These are phyloP conservation scores for Silene uniflora DNA, from an alignment of 148 eudicot species.

Conservation along the genomic window DNA sequence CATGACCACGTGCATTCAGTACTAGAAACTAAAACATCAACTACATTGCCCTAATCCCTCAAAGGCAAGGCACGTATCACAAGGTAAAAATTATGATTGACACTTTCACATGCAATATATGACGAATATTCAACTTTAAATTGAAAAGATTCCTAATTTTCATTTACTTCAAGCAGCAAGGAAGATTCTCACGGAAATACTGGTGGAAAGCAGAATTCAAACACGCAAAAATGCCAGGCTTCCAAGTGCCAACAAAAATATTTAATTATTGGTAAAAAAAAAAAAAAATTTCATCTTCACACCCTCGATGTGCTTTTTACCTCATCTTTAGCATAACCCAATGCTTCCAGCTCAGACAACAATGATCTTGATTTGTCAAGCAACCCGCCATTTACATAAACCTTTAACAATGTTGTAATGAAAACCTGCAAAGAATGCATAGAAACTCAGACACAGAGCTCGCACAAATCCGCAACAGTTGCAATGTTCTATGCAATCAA, in stretches of 20 bases:
- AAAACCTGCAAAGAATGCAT: constrained; percentile 58
- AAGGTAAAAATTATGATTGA: no score
- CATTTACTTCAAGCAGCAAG: no score
- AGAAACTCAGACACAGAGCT: not conserved
- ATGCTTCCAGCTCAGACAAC: constrained; percentile 57
- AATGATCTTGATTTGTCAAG: constrained; percentile 69
- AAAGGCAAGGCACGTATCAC: no score
- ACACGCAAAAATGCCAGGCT: not conserved
- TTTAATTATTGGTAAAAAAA: not conserved
- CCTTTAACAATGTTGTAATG: constrained; percentile 79
- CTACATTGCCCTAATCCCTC: no score
- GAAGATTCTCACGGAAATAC: not conserved
- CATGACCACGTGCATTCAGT: not conserved
- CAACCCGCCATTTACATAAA: constrained; percentile 73
- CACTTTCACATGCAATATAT: no score
- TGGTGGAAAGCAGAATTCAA: not conserved
- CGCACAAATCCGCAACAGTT: not conserved
- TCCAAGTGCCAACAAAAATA: not conserved
- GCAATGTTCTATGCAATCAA: not conserved
- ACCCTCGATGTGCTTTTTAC: constrained; percentile 27
- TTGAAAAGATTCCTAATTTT: no score
- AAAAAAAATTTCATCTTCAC: not conserved
- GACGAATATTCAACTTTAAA: no score
- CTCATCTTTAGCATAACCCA: constrained; percentile 84
- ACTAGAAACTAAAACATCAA: no score